Conservation (phyloP, 768 basidiomycete genomes). For the Lentinus brumalis region DNA sequence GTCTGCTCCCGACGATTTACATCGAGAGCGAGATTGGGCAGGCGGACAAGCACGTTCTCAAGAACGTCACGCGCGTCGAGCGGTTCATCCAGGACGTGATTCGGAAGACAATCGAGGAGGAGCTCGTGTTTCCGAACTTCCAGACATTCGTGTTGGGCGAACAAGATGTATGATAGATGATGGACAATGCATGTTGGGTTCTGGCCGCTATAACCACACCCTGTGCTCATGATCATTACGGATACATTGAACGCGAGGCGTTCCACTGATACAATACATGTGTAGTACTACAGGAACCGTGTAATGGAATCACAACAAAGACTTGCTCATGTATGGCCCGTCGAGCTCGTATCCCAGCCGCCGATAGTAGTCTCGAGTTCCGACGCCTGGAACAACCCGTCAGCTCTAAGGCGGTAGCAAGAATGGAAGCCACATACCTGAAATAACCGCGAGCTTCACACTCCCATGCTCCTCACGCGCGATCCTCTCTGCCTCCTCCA, state of each 20-base stretch:
- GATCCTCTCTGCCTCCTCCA: slow-evolving; percentile 99
- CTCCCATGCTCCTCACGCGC: slow-evolving; percentile 97
- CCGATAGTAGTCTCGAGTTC: slow-evolving; percentile 96
- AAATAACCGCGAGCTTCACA: slow-evolving; percentile 95
- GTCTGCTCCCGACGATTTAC: slow-evolving; percentile 81
- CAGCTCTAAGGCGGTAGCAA: not conserved
- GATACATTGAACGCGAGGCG: not conserved
- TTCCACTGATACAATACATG: slow-evolving; percentile 11
- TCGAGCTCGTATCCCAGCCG: slow-evolving; percentile 93
- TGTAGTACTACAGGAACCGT: slow-evolving; percentile 12
- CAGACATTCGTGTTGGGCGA: slow-evolving; percentile 58
- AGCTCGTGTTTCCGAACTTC: slow-evolving; percentile 95
- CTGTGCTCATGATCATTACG: not conserved
- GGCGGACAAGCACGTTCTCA: slow-evolving; percentile 90
- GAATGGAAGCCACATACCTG: slow-evolving; percentile 53
- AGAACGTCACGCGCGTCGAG: slow-evolving; percentile 95
- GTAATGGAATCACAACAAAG: slow-evolving; percentile 37
- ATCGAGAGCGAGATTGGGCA: slow-evolving; percentile 98
- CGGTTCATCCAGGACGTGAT: slow-evolving; percentile 95
- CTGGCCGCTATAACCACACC: not conserved
- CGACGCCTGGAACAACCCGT: slow-evolving; percentile 64
- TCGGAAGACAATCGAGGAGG: slow-evolving; percentile 92
- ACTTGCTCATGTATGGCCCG: slow-evolving; percentile 98
- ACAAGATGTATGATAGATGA: slow-evolving; percentile 1
- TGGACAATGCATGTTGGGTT: not conserved